These are phyloP conservation scores for Rhodamnia rubescens DNA, from an alignment of 345 rosid species.

Conservation along the genomic window DNA sequence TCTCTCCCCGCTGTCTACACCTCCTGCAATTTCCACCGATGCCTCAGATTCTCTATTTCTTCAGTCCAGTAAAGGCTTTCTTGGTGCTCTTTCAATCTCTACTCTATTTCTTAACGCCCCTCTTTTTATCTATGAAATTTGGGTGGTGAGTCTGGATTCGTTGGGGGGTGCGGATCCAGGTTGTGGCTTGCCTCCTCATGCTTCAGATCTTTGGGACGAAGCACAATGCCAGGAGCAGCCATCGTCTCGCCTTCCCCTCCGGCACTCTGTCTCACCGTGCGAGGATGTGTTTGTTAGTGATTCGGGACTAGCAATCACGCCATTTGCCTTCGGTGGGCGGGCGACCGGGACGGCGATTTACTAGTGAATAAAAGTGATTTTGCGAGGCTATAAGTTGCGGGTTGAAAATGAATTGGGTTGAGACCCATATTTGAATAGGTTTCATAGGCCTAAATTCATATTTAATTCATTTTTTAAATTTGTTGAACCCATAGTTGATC, in stretches of 20 bases:
- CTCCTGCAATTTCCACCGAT: background rate
- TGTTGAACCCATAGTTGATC: no score
- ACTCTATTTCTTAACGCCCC: background rate
- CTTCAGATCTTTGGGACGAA: background rate
- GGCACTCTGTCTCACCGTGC: background rate
- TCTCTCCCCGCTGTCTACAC: background rate
- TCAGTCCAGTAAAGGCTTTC: background rate
- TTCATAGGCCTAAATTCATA: no score
- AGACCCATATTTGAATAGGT: no score
- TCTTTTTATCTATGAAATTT: background rate
- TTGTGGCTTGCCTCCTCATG: background rate
- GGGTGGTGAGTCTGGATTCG: background rate
- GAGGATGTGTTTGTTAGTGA: background rate
- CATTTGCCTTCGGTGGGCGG: background rate
- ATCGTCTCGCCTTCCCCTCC: background rate
- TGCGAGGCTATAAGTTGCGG: no score
- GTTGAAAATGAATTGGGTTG: no score
- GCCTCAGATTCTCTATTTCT: background rate
- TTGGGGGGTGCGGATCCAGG: background rate
- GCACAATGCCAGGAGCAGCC: background rate
- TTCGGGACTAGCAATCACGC: background rate
- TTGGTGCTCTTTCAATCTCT: background rate
- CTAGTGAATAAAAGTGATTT: no score
- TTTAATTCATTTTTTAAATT: no score
- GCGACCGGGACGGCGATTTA: no score